Evolutionary conservation across 306 rosid species (phyloP), one percentile per base, ranked within the genome.

Genomic region (Pachyrhizus erosus): DNA sequence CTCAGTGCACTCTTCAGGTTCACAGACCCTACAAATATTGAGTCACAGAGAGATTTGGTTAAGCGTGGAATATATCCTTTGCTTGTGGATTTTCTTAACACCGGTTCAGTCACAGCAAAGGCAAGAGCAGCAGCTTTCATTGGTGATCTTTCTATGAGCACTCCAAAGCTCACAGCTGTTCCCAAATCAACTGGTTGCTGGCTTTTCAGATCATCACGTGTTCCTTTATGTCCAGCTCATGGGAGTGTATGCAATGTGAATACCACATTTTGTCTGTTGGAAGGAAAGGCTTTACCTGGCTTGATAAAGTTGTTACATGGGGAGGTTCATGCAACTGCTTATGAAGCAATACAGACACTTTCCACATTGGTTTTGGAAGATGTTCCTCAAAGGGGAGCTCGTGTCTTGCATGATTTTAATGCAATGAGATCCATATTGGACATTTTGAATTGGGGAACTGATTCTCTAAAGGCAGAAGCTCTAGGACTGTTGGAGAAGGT

Each of bases 91-190:
- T 85, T 89, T 76, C 93, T 93, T 72, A 70, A 51, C 24, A 85
- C 79, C 0, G 91, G 88, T 64, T 90, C 98, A 34, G 51, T 83
- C 81, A 83, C 93, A 17, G 97, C 97, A 60, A 93, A 88, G 91
- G 97, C 98, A 70, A 88, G 93, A 83, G 98, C 97, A 27, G 98
- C 98, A 66, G 97, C 93, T 60, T 89, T 93, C 81, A 90, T 93
- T 21, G 93, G 94, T 5, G 90, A 91, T 80, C 97, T 93, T 79
- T 93, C 98, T 1, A 73, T 79, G 46, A 93, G 91, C 86, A 93
- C 86, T 45, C 98, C 87, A 15, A 86, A 20, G 34, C 97, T 91
- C 68, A 55, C 91, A 4, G 81, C 70, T 65, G 49, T 20, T 11
- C 71, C 91, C 42, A 84, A 88, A 84, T 73, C 94, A 33, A 57